Base-by-base conservation (phyloP, 2,329 filamentous ascomycete species). In the Stachybotrys chlorohalonatus region DNA sequence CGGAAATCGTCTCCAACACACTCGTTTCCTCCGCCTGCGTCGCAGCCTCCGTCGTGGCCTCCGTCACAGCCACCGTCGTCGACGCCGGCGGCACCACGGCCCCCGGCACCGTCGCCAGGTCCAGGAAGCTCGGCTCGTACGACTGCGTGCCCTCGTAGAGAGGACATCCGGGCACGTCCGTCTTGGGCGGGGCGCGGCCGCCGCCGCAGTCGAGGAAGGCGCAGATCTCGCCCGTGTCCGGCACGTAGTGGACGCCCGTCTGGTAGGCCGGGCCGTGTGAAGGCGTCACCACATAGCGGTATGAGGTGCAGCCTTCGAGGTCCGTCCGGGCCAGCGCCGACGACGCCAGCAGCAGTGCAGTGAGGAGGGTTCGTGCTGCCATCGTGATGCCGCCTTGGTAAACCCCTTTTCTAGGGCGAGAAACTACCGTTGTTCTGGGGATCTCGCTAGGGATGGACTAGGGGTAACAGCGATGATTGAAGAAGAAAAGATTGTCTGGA, bases 161-260 rank as follows among this genome's bases (percentile, higher is more conserved):
- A 2, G 68, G 63, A 63, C 85, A 88, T 2, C 84, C 84, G 1
- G 84, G 84, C 24, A 83, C 78, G 31, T 75, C 78, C 15, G 79
- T 82, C 73, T 83, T 86, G 57, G 82, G 79, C 3, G 84, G 82
- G 8, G 83, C 85, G 49, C 79, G 76, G 54, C 84, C 85, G 59
- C 85, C 85, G 55, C 85, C 84, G 68, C 85, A 87, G 76, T 87
- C 84, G 60, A 84, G 75, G 57, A 81, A 64, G 11, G 74, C 73
- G 75, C 85, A 87, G 64, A 87, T 73, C 72, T 87, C 83, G 64
- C 83, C 82, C 16, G 78, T 82, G 60, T 70, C 82, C 2, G 83
- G 83, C 53, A 85, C 78, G 67, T 82, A 86, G 74, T 75, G 87
- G 62, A 83, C 68, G 50, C 77, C 57, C 54, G 74, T 78, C 48